These are phyloP conservation scores for Pseudogymnoascus sp. DNA, from an alignment of 2,329 filamentous ascomycete species.

Conservation along the genomic window DNA sequence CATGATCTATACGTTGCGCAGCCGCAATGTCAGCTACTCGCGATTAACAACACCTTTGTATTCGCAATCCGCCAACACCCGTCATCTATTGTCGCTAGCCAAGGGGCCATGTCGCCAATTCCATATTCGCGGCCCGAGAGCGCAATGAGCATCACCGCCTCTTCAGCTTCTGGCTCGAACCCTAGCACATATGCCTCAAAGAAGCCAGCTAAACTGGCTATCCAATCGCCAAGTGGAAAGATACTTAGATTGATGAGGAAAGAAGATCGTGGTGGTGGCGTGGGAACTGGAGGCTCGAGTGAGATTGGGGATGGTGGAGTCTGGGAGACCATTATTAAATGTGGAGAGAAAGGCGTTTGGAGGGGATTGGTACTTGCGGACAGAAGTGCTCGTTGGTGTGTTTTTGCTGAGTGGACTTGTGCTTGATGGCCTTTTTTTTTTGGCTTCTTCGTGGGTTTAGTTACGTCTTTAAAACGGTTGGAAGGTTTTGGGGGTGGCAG, in stretches of 20 bases:
- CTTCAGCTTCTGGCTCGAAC: conserved; percentile 49
- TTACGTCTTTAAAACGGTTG: neutral
- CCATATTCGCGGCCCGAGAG: conserved; percentile 55
- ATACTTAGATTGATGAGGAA: conserved; percentile 83
- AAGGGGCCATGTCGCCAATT: conserved; percentile 38
- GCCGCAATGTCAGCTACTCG: conserved; percentile 81
- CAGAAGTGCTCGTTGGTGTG: conserved; percentile 77
- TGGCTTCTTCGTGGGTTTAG: neutral
- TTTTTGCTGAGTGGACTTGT: conserved; percentile 74
- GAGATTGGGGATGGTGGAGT: conserved; percentile 61
- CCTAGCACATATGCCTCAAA: conserved; percentile 51
- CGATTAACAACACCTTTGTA: conserved; percentile 94
- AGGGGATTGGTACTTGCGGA: conserved; percentile 75
- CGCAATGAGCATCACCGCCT: conserved; percentile 57
- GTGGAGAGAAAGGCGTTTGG: conserved; percentile 74
- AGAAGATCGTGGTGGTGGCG: conserved; percentile 48
- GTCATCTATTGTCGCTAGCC: conserved; percentile 43
- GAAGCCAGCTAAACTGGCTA: conserved; percentile 92
- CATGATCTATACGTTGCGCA: conserved; percentile 97
- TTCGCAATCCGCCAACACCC: conserved; percentile 93
- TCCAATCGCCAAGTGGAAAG: conserved; percentile 90
- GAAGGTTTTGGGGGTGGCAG: neutral
- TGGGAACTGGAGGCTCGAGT: conserved; percentile 39
- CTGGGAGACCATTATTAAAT: conserved; percentile 90
- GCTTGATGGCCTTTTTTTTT: conserved; percentile 19